These are phyloP conservation scores for Exidia glandulosa DNA, from an alignment of 768 basidiomycete species.

Conservation along the genomic window DNA sequence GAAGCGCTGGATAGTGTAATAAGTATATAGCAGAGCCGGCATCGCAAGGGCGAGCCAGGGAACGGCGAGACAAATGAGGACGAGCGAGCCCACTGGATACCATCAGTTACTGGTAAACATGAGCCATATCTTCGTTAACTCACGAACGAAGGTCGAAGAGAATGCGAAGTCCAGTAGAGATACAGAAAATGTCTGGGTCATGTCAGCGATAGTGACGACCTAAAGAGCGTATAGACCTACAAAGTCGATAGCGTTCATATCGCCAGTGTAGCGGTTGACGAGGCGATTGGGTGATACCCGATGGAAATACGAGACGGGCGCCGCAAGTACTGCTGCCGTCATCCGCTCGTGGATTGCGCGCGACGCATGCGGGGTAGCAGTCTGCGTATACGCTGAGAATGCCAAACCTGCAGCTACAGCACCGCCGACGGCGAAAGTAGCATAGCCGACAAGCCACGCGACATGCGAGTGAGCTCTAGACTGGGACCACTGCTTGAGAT, in stretches of 20 bases:
- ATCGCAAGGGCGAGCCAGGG: constrained; percentile 4
- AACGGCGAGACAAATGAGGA: constrained; percentile 4
- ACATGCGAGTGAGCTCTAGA: not conserved
- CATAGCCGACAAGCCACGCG: not conserved
- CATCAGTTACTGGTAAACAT: not conserved
- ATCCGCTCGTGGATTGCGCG: not conserved
- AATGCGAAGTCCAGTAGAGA: not conserved
- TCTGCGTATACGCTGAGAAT: not conserved
- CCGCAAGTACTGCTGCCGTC: not conserved
- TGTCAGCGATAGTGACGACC: not conserved
- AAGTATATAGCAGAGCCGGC: not conserved
- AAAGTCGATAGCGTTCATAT: not conserved
- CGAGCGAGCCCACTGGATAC: not conserved
- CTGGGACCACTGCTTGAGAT: not conserved
- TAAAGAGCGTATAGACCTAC: not conserved
- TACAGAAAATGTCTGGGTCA: not conserved
- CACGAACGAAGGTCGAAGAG: not conserved
- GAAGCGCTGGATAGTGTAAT: constrained; percentile 2
- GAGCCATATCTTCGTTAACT: not conserved
- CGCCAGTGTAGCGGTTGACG: not conserved
- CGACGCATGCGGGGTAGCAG: not conserved
- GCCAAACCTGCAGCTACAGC: not conserved
- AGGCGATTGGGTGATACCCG: not conserved
- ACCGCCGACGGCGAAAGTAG: not conserved
- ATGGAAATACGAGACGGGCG: not conserved